Conservation (phyloP, 1,139 yeast species). For the Nadsonia commutata region DNA sequence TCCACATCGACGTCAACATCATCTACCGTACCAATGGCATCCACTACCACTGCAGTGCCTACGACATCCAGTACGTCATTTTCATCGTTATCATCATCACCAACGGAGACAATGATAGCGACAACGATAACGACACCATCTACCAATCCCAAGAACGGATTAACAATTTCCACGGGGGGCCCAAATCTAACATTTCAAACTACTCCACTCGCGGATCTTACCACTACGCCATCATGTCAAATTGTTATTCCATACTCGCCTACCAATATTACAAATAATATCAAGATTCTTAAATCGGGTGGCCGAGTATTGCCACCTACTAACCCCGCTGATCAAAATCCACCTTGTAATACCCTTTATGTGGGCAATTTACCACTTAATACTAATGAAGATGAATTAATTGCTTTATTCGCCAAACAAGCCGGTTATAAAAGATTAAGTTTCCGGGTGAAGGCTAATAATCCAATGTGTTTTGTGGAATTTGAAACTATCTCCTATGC, state of each 20-base stretch:
- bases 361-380: constrained; percentile 97
- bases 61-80: neutral
- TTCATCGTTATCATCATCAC: neutral
- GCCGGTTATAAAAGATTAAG: constrained; percentile 86
- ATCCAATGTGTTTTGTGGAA: constrained; percentile 99
- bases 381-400: constrained; percentile 85
- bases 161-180: neutral
- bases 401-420: constrained; percentile 76
- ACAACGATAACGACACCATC: neutral
- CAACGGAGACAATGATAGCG: neutral
- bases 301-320: constrained; percentile 77
- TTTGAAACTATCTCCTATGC: constrained; percentile 93
- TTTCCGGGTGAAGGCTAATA: constrained; percentile 52
- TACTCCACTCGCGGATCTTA: neutral
- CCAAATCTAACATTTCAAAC: neutral
- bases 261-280: constrained; percentile 20
- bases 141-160: neutral
- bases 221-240: constrained; percentile 6
- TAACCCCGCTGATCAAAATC: constrained; percentile 97
- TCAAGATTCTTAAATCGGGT: constrained; percentile 23
- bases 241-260: constrained; percentile 22
- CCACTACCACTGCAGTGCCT: neutral
- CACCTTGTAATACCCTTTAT: constrained; percentile 92
- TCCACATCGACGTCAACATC: neutral
- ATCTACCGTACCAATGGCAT: neutral